Evolutionary conservation across 129 eudicot species (phyloP), one percentile per base, ranked within the genome.

Genomic region (Gnaphalium uliginosum): DNA sequence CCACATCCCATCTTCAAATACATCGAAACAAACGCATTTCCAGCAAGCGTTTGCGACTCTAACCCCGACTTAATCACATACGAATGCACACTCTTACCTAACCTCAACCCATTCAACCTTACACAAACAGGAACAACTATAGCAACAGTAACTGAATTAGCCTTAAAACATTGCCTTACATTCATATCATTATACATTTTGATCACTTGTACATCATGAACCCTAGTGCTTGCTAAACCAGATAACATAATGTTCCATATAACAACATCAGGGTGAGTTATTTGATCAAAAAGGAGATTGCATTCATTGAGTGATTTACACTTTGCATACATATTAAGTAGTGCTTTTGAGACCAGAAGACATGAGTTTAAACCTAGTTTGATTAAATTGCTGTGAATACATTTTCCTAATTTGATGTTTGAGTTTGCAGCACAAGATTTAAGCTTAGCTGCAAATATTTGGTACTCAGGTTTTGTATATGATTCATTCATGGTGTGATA

Each of bases 311-410:
- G 77, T 46, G 75, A 79, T 41, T 83, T 82, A 77, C 89, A 87
- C 74, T 93, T 93, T 46, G 93, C 97, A 79, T 93, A 93, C 97
- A 93, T 85, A 65, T 90, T 93, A 71, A 93, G 97, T 56, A 93
- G 74, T 9, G 93, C 85, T 82, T 93, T 93, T 57, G 85, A 78
- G 60, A 93, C 84, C 23, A 82, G 32, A 6, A 23, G 72, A 81
- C 98, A 90, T 11, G 97, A 88, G 18, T 41, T 43, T 82, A 83
- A 84, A 54, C 97, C 98, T 4, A 77, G 72, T 64, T 90, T 93
- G 63, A 87, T 75, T 76, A 75, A 86, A 79, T 72, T 66, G 76
- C 81, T 51, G 23, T 90, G 98, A 53, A 93, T 85, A 43, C 72
- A 61, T 75, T 78, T 90, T 64, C 98, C 98, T 19, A 78, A 39